Base-by-base conservation (phyloP, 1,139 yeast genomes). In the Taphrina sp. region DNA sequence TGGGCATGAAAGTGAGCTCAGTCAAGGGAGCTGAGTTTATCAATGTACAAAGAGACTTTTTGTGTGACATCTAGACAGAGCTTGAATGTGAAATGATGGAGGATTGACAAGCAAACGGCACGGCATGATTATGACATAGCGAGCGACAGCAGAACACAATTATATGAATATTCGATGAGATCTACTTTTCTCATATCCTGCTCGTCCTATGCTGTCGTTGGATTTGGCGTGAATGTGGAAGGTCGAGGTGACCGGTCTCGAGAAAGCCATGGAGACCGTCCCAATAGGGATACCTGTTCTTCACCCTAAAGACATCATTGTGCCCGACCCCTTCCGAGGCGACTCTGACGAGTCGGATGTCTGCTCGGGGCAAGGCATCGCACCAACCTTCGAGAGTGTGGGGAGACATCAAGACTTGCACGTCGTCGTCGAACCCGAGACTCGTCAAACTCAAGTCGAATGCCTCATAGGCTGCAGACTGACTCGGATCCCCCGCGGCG, bases 1-100 rank as follows among this genome's bases (percentile, higher is more conserved):
- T 42, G 17, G 46, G 47, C 3, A 23, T 28, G 39, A 52, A 41
- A 16, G 38, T 42, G 17, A 42, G 46, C 12, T 31, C 38, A 19
- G 46, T 42, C 20, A 42, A 49, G 38, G 54, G 54, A 7, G 54
- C 54, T 10, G 47, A 43, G 31, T 49, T 49, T 39, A 36, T 49
- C 39, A 49, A 49, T 24, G 54, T 49, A 8, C 46, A 39, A 3
- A 28, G 33, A 16, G 54, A 49, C 33, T 49, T 49, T 49, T 39
- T 49, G 19, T 20, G 53, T 10, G 43, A 34, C 43, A 36, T 37
- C 7, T 37, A 12, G n/a, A n/a, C n/a, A 26, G 12, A 26, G 7
- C 31, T 12, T 26, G 10, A 26, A 7, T 12, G 12, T 26, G 31
- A 26, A 7, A 12, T 26, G 31, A 7, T 7, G 7, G 31, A 26